Percentiles rank a stretch among this genome's conserved stretches.
Conservation (phyloP, 805 yeast genomes). For the Lipomyces sp. region DNA sequence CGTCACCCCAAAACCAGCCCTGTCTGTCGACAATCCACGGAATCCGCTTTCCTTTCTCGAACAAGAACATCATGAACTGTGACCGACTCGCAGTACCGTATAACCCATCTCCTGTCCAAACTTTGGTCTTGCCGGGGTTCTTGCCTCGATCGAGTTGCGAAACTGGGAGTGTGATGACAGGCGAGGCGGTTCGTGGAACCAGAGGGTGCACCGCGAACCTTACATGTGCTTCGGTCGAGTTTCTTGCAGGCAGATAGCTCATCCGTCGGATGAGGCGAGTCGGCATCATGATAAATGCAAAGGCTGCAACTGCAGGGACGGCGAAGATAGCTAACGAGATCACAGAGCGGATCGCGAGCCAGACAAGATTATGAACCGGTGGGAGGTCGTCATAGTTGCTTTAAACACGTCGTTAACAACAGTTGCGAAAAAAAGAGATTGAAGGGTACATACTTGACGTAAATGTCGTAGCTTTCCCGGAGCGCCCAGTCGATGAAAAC, state of each 20-base stretch:
- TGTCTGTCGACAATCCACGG: constrained; percentile 83
- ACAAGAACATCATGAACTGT: constrained; percentile 72
- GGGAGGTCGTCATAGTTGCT: constrained; percentile 54
- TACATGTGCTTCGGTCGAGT: constrained; percentile 52
- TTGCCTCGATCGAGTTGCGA: constrained; percentile 59
- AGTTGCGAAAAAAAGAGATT: background rate
- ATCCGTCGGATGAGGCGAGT: constrained; percentile 73
- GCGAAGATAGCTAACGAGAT: constrained; percentile 49
- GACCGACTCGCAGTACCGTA: constrained; percentile 81
- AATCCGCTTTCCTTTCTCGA: constrained; percentile 58
- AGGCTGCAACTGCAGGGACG: constrained; percentile 51
- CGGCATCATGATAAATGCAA: constrained; percentile 59
- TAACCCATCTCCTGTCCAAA: constrained; percentile 87
- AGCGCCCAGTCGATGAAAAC: constrained; percentile 61
- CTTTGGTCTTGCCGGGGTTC: constrained; percentile 54
- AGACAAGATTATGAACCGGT: constrained; percentile 47
- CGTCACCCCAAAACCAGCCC: constrained; percentile 94
- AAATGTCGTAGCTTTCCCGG: constrained; percentile 46
- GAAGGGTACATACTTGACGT: constrained; percentile 13
- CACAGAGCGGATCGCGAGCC: constrained; percentile 47
- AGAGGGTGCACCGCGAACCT: constrained; percentile 75
- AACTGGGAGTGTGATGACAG: constrained; percentile 70
- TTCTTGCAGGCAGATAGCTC: constrained; percentile 64
- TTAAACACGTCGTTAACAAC: background rate
- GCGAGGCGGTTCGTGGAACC: constrained; percentile 75